These are phyloP conservation scores for Moricandia arvensis DNA, from an alignment of 345 rosid genomes.

Conservation along the genomic window DNA sequence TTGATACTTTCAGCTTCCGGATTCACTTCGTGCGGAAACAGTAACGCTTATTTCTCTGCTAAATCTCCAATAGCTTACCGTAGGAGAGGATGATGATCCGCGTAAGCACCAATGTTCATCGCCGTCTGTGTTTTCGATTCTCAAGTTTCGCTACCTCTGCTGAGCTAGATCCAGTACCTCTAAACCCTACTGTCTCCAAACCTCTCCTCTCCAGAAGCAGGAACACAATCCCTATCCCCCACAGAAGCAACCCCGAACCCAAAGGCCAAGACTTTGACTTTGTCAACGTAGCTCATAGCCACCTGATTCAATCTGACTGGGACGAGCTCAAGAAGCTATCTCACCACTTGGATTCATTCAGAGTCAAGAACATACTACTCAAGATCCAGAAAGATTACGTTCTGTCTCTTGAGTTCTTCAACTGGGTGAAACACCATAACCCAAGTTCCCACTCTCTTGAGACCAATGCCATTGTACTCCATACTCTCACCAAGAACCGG, in stretches of 20 bases:
- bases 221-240: slow-evolving; percentile 63
- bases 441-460: slow-evolving; percentile 58
- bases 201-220: slow-evolving; percentile 19
- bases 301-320: slow-evolving; percentile 83
- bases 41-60: neutral
- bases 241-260: slow-evolving; percentile 59
- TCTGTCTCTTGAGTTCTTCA: slow-evolving; percentile 75
- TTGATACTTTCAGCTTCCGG: too few relatives aligned
- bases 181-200: slow-evolving; percentile 18
- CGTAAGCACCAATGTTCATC: neutral
- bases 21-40: too few relatives aligned
- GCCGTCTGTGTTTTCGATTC: slow-evolving; percentile 26
- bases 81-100: slow-evolving; percentile 7
- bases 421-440: slow-evolving; percentile 50
- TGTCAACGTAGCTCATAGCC: slow-evolving; percentile 76
- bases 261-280: slow-evolving; percentile 81
- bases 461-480: slow-evolving; percentile 59
- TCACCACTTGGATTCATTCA: slow-evolving; percentile 46
- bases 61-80: neutral
- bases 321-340: slow-evolving; percentile 51
- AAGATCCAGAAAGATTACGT: slow-evolving; percentile 63
- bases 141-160: slow-evolving; percentile 33
- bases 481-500: slow-evolving; percentile 60
- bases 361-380: slow-evolving; percentile 60
- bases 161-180: slow-evolving; percentile 3